A percentile compares a stretch with the other conserved stretches of the same genome.
These are phyloP conservation scores for Beauveria bassiana DNA, from an alignment of 2,329 filamentous ascomycete species.

Conservation along the genomic window DNA sequence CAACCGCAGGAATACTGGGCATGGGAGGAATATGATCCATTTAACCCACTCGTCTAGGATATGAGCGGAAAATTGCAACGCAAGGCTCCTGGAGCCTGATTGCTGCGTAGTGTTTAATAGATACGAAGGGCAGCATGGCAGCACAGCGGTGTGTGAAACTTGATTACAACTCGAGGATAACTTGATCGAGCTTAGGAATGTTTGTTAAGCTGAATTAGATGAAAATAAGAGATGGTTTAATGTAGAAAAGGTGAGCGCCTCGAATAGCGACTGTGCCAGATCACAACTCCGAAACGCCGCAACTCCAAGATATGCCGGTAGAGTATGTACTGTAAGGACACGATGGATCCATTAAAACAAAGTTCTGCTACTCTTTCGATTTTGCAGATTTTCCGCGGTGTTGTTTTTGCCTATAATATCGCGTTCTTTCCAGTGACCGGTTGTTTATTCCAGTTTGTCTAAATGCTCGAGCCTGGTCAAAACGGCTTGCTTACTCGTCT, in stretches of 20 bases:
- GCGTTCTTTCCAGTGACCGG: background rate
- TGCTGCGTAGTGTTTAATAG: background rate
- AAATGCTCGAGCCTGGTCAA: conserved; percentile 88
- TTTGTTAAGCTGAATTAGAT: background rate
- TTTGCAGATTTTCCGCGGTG: no score
- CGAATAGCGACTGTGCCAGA: background rate
- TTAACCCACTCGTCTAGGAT: background rate
- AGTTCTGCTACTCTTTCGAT: background rate
- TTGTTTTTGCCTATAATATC: background rate
- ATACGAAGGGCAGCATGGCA: background rate
- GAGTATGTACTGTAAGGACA: background rate
- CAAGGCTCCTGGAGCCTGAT: background rate
- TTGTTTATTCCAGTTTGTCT: conserved; percentile 80
- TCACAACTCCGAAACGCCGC: conserved; percentile 2
- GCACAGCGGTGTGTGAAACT: background rate
- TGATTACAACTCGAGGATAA: background rate
- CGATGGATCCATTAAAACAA: background rate
- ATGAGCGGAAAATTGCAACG: background rate
- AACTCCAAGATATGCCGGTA: conserved; percentile 7
- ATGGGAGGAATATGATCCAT: conserved; percentile 9
- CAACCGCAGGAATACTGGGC: conserved; percentile 1
- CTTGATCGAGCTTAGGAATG: background rate
- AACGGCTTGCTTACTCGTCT: conserved; percentile 97
- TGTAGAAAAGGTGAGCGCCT: background rate
- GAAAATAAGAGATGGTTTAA: background rate